A percentile compares a stretch with the other conserved stretches of the same genome.
Evolutionary conservation across 2,329 filamentous ascomycete species (phyloP).

Genomic region (Sclerotiophoma versabilis): DNA sequence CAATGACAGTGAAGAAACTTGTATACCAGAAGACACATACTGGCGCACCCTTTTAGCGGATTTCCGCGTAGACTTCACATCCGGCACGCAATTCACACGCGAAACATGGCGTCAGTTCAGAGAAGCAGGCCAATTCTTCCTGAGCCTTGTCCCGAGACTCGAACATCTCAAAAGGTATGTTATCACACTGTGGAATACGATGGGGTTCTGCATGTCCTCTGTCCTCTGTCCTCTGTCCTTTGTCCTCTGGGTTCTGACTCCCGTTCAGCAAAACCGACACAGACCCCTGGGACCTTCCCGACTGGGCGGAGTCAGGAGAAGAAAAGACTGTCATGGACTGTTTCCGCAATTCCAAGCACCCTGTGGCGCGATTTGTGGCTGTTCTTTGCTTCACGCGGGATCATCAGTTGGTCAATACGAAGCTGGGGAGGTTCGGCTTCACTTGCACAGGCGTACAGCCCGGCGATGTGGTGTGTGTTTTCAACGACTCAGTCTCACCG

Average conservation of each 20-base stretch:
- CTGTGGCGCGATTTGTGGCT: not conserved
- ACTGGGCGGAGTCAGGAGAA: not conserved
- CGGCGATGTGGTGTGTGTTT: conserved; percentile 8
- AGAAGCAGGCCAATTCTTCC: not conserved
- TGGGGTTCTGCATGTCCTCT: no score
- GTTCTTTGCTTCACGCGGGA: not conserved
- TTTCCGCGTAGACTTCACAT: not conserved
- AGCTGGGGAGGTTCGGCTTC: not conserved
- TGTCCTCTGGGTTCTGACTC: no score
- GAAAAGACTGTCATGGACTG: not conserved
- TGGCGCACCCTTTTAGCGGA: not conserved
- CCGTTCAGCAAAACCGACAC: not conserved
- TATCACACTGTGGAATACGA: no score
- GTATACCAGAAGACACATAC: not conserved
- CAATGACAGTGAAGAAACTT: not conserved
- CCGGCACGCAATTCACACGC: not conserved
- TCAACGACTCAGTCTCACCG: conserved; percentile 2
- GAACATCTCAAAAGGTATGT: not conserved
- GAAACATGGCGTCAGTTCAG: not conserved
- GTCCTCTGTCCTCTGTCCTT: no score
- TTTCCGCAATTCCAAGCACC: not conserved
- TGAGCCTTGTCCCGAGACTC: not conserved
- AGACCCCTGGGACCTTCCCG: not conserved
- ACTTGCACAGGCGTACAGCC: not conserved
- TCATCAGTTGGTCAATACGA: not conserved